Percentiles rank a stretch among this genome's conserved stretches.
Evolutionary conservation across 2,329 filamentous ascomycete genomes (phyloP).

Genomic region (Pyrenophora tritici-repentis): DNA sequence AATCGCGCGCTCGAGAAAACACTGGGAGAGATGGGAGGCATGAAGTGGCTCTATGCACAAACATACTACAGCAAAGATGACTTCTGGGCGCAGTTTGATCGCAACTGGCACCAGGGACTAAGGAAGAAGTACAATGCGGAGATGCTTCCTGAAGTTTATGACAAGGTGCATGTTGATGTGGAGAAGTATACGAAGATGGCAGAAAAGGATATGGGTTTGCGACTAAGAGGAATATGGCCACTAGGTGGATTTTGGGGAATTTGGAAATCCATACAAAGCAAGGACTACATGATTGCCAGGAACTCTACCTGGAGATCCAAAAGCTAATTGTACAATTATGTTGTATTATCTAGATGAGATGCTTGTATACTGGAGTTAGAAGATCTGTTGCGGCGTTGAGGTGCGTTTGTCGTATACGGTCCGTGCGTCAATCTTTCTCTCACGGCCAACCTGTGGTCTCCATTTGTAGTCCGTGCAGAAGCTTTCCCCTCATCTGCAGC

Average conservation of each 20-base stretch:
- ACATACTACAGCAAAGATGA: slow-evolving; percentile 70
- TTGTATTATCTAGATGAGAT: too few species aligned
- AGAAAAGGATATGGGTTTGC: slow-evolving; percentile 31
- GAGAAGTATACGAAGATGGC: slow-evolving; percentile 35
- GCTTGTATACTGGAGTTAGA: too few species aligned
- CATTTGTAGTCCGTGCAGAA: too few species aligned
- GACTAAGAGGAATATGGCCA: slow-evolving; percentile 42
- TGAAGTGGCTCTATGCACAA: slow-evolving; percentile 73
- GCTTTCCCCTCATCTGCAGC: too few species aligned
- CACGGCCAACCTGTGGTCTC: too few species aligned
- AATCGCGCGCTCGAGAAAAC: slow-evolving; percentile 67
- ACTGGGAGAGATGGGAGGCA: slow-evolving; percentile 63
- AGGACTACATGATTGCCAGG: slow-evolving; percentile 44
- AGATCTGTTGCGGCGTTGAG: too few species aligned
- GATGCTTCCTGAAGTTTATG: slow-evolving; percentile 67
- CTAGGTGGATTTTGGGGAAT: slow-evolving; percentile 47
- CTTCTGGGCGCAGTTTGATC: slow-evolving; percentile 70
- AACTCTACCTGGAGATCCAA: slow-evolving; percentile 43
- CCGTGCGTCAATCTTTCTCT: too few species aligned
- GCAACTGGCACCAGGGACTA: slow-evolving; percentile 62
- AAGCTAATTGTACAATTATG: not conserved
- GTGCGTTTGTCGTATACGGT: too few species aligned
- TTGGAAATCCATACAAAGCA: slow-evolving; percentile 45
- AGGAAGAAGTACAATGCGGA: slow-evolving; percentile 63
- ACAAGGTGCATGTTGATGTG: slow-evolving; percentile 64